Conservation (phyloP, 306 rosid species). For the Cyamopsis tetragonoloba region DNA sequence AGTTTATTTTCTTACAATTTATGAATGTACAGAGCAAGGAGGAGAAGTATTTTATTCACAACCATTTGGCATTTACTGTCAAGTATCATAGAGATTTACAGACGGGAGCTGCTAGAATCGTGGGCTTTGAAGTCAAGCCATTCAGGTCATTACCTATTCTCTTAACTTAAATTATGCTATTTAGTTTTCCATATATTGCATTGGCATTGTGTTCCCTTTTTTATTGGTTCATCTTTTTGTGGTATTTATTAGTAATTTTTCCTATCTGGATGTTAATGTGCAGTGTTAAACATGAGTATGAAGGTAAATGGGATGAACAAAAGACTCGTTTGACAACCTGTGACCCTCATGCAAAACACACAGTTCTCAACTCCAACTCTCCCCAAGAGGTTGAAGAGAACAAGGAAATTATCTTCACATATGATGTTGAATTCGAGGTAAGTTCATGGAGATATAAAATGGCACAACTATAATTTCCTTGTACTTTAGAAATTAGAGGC, state of each 20-base stretch:
- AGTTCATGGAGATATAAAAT: slow-evolving; percentile 22
- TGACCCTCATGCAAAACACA: slow-evolving; percentile 85
- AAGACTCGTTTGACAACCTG: slow-evolving; percentile 80
- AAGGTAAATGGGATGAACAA: slow-evolving; percentile 69
- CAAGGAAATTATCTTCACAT: slow-evolving; percentile 82
- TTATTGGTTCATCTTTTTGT: slow-evolving; percentile 5
- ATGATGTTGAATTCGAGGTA: slow-evolving; percentile 94
- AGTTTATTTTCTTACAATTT: slow-evolving; percentile 25
- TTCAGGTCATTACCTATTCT: slow-evolving; percentile 52
- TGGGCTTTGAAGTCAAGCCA: slow-evolving; percentile 96
- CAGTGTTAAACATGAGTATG: slow-evolving; percentile 88
- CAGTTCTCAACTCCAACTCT: slow-evolving; percentile 67
- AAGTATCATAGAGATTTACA: slow-evolving; percentile 69
- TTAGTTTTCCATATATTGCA: background rate
- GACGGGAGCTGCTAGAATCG: slow-evolving; percentile 86
- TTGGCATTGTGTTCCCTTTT: background rate
- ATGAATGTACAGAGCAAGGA: slow-evolving; percentile 69
- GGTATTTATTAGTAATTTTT: slow-evolving; percentile 23
- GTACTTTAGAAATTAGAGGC: background rate
- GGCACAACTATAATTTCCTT: background rate
- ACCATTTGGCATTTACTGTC: slow-evolving; percentile 89
- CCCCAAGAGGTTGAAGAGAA: slow-evolving; percentile 97
- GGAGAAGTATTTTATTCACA: slow-evolving; percentile 77
- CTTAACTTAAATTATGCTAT: background rate
- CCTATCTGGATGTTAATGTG: slow-evolving; percentile 26